phyloP scores from a whole-genome alignment of 2,329 filamentous ascomycete species.

The Lecanicillium sp. region DNA sequence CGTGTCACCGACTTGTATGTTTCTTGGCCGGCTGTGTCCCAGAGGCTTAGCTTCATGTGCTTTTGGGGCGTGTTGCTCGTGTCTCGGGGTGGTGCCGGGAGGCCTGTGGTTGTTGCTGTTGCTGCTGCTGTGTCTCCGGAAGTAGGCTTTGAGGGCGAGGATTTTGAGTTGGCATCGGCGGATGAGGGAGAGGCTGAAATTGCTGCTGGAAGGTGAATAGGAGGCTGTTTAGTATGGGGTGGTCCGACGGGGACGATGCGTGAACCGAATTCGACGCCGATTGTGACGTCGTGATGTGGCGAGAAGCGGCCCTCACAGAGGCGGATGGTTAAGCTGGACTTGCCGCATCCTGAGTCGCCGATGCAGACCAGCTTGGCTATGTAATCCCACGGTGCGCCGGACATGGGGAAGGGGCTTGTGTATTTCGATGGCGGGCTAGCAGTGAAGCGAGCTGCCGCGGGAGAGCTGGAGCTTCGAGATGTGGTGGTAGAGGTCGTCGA shows the following conservation, averaged over 20 bases:
- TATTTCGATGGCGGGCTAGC: not conserved
- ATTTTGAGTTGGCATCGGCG: constrained; percentile 8
- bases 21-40: constrained; percentile 96
- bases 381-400: constrained; percentile 81
- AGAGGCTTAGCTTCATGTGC: constrained; percentile 89
- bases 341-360: constrained; percentile 92
- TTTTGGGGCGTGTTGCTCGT: constrained; percentile 40
- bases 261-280: constrained; percentile 92
- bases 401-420: constrained; percentile 32
- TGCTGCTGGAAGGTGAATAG: constrained; percentile 20
- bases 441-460: not conserved
- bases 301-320: constrained; percentile 96
- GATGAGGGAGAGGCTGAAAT: constrained; percentile 12
- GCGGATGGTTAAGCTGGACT: constrained; percentile 87
- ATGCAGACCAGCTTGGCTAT: constrained; percentile 98
- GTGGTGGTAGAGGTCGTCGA: no score
- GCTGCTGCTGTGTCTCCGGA: not conserved
- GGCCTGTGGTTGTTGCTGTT: constrained; percentile 23
- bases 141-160: no score
- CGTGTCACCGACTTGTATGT: constrained; percentile 95
- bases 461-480: constrained; percentile 1
- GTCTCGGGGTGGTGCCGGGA: constrained; percentile 44
- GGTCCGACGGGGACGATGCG: constrained; percentile 86
- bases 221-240: constrained; percentile 54
- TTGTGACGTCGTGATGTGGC: constrained; percentile 91